A percentile compares a stretch with the other conserved stretches of the same genome.
Conservation (phyloP, 495 filamentous ascomycete genomes). For the Xylaria nigripes region DNA sequence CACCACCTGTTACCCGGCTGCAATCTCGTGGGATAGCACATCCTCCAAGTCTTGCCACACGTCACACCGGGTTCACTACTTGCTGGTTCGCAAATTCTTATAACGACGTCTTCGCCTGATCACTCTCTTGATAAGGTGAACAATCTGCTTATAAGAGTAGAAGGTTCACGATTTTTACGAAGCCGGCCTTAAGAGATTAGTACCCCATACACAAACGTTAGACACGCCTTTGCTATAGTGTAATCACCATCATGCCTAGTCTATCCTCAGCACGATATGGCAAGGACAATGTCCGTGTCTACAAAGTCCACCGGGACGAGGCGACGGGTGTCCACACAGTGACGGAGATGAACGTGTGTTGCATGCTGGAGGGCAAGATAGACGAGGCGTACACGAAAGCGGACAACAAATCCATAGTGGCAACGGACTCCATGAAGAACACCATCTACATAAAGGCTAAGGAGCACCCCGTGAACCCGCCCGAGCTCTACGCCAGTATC, state of each 20-base stretch:
- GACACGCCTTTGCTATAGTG: neutral
- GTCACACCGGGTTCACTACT: constrained; percentile 3
- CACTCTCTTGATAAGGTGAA: neutral
- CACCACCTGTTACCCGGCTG: neutral
- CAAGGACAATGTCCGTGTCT: constrained; percentile 97
- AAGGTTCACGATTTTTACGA: neutral
- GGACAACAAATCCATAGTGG: constrained; percentile 92
- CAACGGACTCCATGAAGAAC: constrained; percentile 97
- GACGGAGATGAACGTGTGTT: constrained; percentile 90
- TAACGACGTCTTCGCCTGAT: neutral
- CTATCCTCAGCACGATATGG: constrained; percentile 75
- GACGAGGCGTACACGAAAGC: constrained; percentile 87
- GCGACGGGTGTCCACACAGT: constrained; percentile 71
- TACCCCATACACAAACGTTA: neutral
- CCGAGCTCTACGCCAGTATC: constrained; percentile 82
- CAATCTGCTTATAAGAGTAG: constrained; percentile 6
- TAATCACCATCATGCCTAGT: constrained; percentile 37
- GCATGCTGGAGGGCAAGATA: constrained; percentile 83
- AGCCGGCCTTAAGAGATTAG: too few species aligned
- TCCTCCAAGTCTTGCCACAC: neutral
- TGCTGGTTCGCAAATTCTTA: constrained; percentile 1
- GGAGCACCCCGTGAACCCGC: constrained; percentile 84
- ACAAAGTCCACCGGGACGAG: constrained; percentile 79
- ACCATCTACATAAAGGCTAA: constrained; percentile 92
- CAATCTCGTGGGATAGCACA: neutral